These are phyloP conservation scores for Fusarium lateritium DNA, from an alignment of 2,329 filamentous ascomycete species.

Conservation along the genomic window DNA sequence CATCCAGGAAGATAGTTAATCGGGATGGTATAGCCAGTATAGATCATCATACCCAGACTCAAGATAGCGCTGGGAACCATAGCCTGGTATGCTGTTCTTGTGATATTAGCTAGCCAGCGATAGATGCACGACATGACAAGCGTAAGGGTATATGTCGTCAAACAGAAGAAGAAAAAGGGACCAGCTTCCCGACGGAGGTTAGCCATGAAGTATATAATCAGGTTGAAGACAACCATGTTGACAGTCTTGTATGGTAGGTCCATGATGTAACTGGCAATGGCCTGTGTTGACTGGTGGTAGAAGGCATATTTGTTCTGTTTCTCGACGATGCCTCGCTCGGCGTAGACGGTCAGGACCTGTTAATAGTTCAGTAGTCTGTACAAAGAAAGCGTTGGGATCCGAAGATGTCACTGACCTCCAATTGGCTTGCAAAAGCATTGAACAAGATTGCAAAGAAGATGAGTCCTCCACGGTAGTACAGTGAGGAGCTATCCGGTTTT, in stretches of 20 bases:
- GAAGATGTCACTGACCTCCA: slow-evolving; percentile 44
- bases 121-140: slow-evolving; percentile 52
- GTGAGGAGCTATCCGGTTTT: slow-evolving; percentile 57
- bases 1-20: slow-evolving; percentile 41
- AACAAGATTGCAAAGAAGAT: slow-evolving; percentile 67
- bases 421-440: slow-evolving; percentile 60
- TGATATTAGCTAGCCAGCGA: slow-evolving; percentile 46
- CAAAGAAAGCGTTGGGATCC: no score
- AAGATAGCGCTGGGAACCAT: slow-evolving; percentile 67
- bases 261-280: slow-evolving; percentile 40
- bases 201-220: slow-evolving; percentile 74
- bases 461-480: slow-evolving; percentile 62
- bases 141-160: no score
- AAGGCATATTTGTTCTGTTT: slow-evolving; percentile 54
- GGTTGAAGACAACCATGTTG: slow-evolving; percentile 44
- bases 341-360: slow-evolving; percentile 47
- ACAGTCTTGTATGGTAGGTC: slow-evolving; percentile 40
- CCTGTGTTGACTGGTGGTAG: slow-evolving; percentile 51
- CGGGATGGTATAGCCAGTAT: slow-evolving; percentile 49
- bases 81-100: slow-evolving; percentile 48
- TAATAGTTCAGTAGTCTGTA: no score
- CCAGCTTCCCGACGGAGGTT: slow-evolving; percentile 70
- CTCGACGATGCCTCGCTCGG: slow-evolving; percentile 50
- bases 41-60: slow-evolving; percentile 67
- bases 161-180: slow-evolving; percentile 72